Conservation (phyloP, 1,139 yeast species). For the Kluyveromyces sp. region DNA sequence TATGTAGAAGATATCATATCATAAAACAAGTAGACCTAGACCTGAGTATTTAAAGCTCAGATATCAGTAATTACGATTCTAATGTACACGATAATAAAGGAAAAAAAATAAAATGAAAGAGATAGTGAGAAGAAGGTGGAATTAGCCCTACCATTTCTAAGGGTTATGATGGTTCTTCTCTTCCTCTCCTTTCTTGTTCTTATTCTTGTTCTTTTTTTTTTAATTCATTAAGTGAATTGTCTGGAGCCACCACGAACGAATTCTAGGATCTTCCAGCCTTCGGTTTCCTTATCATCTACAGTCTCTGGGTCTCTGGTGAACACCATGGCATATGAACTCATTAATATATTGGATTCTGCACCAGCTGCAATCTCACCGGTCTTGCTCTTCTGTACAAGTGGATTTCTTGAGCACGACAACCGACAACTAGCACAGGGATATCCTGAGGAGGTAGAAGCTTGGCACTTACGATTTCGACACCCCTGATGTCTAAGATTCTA, state of each 20-base stretch:
- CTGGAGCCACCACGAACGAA: conserved; percentile 92
- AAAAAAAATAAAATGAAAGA: too few relatives aligned
- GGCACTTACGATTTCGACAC: conserved; percentile 87
- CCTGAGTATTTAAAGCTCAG: too few relatives aligned
- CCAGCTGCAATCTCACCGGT: conserved; percentile 97
- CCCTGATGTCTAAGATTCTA: conserved; percentile 85
- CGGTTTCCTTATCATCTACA: conserved; percentile 81
- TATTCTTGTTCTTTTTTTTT: background rate
- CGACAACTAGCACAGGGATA: conserved; percentile 85
- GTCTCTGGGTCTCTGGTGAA: conserved; percentile 90
- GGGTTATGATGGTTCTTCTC: too few relatives aligned
- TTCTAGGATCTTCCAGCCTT: conserved; percentile 96
- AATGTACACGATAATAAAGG: too few relatives aligned
- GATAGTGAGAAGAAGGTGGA: too few relatives aligned
- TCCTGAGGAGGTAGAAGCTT: conserved; percentile 87
- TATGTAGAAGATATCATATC: background rate
- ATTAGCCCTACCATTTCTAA: too few relatives aligned
- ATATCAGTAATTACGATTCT: too few relatives aligned
- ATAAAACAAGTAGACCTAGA: background rate
- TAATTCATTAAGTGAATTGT: conserved; percentile 55
- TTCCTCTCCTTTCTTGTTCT: background rate
- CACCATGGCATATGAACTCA: conserved; percentile 94
- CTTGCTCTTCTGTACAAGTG: conserved; percentile 83
- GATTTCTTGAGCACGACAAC: conserved; percentile 95
- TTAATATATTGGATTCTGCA: conserved; percentile 84